A percentile compares a stretch with the other conserved stretches of the same genome.
These are phyloP conservation scores for Aspergillus brasiliensis DNA, from an alignment of 2,329 filamentous ascomycete species.

Conservation along the genomic window DNA sequence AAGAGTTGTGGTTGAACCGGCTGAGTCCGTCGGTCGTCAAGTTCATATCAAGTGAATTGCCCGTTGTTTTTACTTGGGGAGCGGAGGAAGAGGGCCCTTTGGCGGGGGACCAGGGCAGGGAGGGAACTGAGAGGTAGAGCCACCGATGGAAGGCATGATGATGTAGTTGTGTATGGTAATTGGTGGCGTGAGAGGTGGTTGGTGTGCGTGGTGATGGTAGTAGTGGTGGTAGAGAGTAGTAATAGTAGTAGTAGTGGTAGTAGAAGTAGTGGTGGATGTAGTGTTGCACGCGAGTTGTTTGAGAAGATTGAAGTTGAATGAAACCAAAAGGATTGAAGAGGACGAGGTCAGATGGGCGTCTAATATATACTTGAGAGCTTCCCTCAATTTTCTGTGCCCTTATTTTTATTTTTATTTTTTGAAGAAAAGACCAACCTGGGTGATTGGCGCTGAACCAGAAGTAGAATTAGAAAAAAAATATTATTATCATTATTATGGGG, in stretches of 20 bases:
- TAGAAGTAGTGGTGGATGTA: constrained; percentile 7
- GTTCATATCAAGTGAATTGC: constrained; percentile 29
- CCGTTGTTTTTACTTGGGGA: constrained; percentile 39
- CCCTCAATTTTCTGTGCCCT: constrained; percentile 9
- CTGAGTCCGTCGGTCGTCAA: constrained; percentile 34
- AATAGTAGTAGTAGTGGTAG: constrained; percentile 1
- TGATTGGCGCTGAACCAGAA: constrained; percentile 11
- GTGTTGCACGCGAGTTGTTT: background rate
- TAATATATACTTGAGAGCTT: constrained; percentile 22
- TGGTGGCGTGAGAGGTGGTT: too few species aligned
- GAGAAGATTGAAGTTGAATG: background rate
- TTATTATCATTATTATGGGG: too few species aligned
- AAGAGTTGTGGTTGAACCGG: constrained; percentile 26
- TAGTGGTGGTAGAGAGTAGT: background rate
- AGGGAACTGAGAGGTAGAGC: constrained; percentile 39
- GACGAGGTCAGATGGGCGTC: constrained; percentile 19
- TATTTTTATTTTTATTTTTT: constrained; percentile 15
- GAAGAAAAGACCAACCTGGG: constrained; percentile 11
- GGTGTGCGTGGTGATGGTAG: constrained; percentile 16
- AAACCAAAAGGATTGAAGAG: constrained; percentile 7
- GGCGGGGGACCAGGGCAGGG: constrained; percentile 43
- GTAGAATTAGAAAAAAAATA: constrained; percentile 11
- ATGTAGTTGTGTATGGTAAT: background rate
- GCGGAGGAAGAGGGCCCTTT: constrained; percentile 42
- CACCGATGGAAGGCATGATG: constrained; percentile 41